phyloP scores from a whole-genome alignment of 2,329 filamentous ascomycete species.

The Xylariaceae sp. region DNA sequence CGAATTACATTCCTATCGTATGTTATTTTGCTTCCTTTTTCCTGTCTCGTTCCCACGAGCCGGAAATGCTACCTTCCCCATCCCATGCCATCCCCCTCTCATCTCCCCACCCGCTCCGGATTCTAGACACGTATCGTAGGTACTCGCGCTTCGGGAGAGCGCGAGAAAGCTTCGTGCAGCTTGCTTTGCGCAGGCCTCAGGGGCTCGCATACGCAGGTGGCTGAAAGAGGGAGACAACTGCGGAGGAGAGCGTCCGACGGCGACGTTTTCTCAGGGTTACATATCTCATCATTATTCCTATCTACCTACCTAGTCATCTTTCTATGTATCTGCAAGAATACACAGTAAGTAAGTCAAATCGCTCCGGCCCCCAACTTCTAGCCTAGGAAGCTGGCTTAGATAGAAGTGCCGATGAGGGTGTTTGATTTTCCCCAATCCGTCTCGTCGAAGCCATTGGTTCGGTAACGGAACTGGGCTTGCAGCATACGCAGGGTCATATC shows the following conservation, averaged over 20 bases:
- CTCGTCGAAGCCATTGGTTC: slow-evolving; percentile 9
- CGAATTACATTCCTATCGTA: not conserved
- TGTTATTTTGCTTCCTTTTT: not conserved
- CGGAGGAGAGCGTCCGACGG: not conserved
- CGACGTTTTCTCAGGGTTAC: not conserved
- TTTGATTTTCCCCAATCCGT: not conserved
- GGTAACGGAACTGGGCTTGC: slow-evolving; percentile 8
- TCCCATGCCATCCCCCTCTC: no score
- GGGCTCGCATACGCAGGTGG: not conserved
- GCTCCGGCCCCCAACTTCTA: not conserved
- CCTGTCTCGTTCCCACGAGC: not conserved
- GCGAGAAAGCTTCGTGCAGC: not conserved
- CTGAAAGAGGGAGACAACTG: not conserved
- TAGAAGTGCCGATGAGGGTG: not conserved
- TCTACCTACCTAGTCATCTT: no score
- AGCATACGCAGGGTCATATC: not conserved
- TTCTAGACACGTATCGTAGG: not conserved
- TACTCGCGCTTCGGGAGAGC: not conserved
- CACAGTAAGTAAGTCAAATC: no score
- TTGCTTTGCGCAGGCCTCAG: not conserved
- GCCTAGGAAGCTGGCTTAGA: not conserved
- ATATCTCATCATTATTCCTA: no score
- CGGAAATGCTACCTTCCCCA: not conserved
- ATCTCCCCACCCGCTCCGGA: no score
- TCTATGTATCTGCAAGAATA: no score